phyloP scores from a whole-genome alignment of 257 asterid genomes.

The Solanum pennellii region DNA sequence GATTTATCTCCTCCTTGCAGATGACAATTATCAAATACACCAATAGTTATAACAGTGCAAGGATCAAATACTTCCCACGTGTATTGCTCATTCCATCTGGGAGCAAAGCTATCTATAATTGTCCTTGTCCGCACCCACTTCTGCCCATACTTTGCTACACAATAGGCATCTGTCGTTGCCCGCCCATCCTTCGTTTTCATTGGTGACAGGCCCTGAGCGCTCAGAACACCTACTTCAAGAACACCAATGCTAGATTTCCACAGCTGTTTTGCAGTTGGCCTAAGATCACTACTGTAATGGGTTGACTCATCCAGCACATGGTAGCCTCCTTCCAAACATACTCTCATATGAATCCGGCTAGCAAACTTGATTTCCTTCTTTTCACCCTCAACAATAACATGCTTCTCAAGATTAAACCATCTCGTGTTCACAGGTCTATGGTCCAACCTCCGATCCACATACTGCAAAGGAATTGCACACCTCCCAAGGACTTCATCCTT shows the following conservation, averaged over 20 bases:
- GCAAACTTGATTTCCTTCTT: conserved; percentile 36
- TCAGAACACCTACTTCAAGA: conserved; percentile 35
- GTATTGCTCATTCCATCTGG: conserved; percentile 43
- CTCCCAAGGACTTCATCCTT: conserved; percentile 35
- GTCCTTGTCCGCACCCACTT: conserved; percentile 48
- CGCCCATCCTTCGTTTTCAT: conserved; percentile 34
- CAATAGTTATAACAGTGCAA: conserved; percentile 40
- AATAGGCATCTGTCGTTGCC: conserved; percentile 41
- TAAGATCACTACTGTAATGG: conserved; percentile 41
- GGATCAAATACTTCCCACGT: conserved; percentile 49
- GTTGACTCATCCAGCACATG: conserved; percentile 46
- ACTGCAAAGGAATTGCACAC: conserved; percentile 23
- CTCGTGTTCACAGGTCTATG: conserved; percentile 25
- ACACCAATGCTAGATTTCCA: conserved; percentile 44
- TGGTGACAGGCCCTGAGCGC: conserved; percentile 32
- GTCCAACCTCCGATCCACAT: conserved; percentile 32
- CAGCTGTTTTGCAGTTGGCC: conserved; percentile 37
- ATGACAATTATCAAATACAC: conserved; percentile 40
- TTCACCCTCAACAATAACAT: conserved; percentile 33
- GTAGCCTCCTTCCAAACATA: conserved; percentile 41
- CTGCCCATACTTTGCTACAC: conserved; percentile 43
- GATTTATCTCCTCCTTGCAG: conserved; percentile 36
- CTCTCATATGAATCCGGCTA: conserved; percentile 38
- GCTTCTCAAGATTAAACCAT: conserved; percentile 40
- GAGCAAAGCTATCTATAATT: conserved; percentile 34